Base-by-base conservation (phyloP, 2,329 filamentous ascomycete genomes). In the Monosporascus sp. region DNA sequence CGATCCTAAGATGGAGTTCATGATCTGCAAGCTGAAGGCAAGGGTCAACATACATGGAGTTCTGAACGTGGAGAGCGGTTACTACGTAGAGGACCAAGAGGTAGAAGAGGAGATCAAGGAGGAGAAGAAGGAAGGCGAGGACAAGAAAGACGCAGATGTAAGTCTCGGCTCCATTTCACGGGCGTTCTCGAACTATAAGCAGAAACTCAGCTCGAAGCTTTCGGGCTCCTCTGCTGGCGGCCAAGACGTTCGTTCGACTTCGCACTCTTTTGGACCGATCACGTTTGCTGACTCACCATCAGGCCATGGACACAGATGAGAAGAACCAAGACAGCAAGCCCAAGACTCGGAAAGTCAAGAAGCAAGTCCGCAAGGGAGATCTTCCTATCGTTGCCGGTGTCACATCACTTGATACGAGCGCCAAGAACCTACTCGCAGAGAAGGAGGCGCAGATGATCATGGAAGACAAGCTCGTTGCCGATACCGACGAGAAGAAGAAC, bases 401-500 rank as follows among this genome's bases (percentile, higher is more conserved):
- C 47, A 83, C 88, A 48, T 88, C 91, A 38, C 80, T 97, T 53
- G 91, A 96, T 58, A 72, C 82, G 49, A 64, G 78, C 17, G 70
- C 77, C 68, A 93, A 89, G 79, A 76, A 85, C 57, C 67, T 78
- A n/a, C 78, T 86, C 60, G 74, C 80, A 49, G 94, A 99, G 81
- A 86, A 87, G 72, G 94, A 99, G 77, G 81, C 86, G 62, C 71
- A 85, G 64, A 97, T 99, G 94, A 85, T 91, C 64, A 93, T 96
- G 85, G 91, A 97, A 74, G 94, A 99, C 78, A 99, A 97, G 83
- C 87, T 97, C 54, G 92, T 99, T 53, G 90, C 89, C 64, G 94
- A 97, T 72, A 99, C 94, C 38, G 94, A 97, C 71, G 91, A 97
- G 79, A 96, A 96, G 85, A 99, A 97, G 90, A 99, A 99, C 79